A percentile compares a stretch with the other conserved stretches of the same genome.
phyloP scores from a whole-genome alignment of 768 basidiomycete species.

The Suillus subluteus region DNA sequence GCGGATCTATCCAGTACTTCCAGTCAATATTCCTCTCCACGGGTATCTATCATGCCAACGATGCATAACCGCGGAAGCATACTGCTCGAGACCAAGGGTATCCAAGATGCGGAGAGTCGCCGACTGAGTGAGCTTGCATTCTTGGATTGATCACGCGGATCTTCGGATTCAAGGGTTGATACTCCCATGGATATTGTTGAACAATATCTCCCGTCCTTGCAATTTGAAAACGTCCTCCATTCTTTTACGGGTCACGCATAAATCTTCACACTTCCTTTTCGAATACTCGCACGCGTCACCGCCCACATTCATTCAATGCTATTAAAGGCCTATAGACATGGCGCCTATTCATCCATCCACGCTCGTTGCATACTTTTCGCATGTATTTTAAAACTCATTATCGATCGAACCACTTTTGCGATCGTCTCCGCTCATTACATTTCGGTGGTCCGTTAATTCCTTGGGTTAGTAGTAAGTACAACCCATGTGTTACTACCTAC shows the following conservation, averaged over 20 bases:
- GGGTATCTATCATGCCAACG: slow-evolving; percentile 55
- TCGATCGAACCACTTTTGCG: neutral
- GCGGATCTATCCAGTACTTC: slow-evolving; percentile 44
- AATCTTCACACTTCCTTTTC: neutral
- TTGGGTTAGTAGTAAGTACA: neutral
- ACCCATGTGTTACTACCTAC: neutral
- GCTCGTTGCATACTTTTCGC: neutral
- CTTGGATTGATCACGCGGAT: slow-evolving; percentile 37
- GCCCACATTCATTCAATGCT: neutral
- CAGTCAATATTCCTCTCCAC: slow-evolving; percentile 29
- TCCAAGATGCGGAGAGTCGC: slow-evolving; percentile 70
- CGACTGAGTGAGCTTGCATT: slow-evolving; percentile 76
- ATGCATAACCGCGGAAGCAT: slow-evolving; percentile 66
- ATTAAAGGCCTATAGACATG: neutral
- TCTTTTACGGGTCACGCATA: neutral
- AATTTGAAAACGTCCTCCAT: neutral
- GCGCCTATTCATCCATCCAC: neutral
- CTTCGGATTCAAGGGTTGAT: slow-evolving; percentile 12
- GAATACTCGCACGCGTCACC: neutral
- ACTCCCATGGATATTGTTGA: neutral
- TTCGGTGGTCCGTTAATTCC: too few species aligned
- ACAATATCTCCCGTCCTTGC: neutral
- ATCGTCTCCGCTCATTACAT: neutral
- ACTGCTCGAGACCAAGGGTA: slow-evolving; percentile 50
- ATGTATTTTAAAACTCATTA: neutral